These are phyloP conservation scores for Fraxinus cuspidata DNA, from an alignment of 257 asterid genomes.

Conservation along the genomic window DNA sequence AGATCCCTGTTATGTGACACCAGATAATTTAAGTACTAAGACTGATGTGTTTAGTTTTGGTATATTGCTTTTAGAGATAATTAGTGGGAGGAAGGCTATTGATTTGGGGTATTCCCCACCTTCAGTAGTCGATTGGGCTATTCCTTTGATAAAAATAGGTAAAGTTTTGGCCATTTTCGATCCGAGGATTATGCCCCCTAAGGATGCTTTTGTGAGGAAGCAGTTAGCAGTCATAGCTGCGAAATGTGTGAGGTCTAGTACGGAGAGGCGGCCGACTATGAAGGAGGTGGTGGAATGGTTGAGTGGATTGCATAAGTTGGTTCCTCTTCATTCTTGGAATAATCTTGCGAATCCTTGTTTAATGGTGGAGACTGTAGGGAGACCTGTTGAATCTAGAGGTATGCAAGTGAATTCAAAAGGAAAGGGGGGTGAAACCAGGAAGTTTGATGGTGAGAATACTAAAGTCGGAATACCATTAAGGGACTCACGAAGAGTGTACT, in stretches of 20 bases:
- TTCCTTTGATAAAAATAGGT: conserved; percentile 54
- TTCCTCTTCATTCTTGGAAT: conserved; percentile 51
- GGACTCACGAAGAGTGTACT: conserved; percentile 43
- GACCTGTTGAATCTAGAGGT: conserved; percentile 34
- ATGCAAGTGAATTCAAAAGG: conserved; percentile 20
- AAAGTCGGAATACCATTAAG: conserved; percentile 31
- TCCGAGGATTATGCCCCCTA: conserved; percentile 49
- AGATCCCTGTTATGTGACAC: conserved; percentile 59
- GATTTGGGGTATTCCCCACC: conserved; percentile 56
- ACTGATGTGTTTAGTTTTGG: conserved; percentile 62
- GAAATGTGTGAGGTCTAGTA: conserved; percentile 56
- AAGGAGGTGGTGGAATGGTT: conserved; percentile 48
- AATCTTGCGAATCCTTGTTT: conserved; percentile 53
- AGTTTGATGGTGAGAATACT: conserved; percentile 30
- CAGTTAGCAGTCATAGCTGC: conserved; percentile 56
- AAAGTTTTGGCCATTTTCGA: conserved; percentile 42
- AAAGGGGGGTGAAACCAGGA: conserved; percentile 22
- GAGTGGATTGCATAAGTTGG: conserved; percentile 40
- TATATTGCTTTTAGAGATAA: conserved; percentile 51
- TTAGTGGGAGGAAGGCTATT: conserved; percentile 62
- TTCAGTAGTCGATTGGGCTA: conserved; percentile 59
- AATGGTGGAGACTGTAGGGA: conserved; percentile 50
- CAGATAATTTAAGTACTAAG: conserved; percentile 57
- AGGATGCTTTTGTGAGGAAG: conserved; percentile 48
- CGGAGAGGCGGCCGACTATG: conserved; percentile 56